These are phyloP conservation scores for Monosporascus sp. DNA, from an alignment of 2,329 filamentous ascomycete genomes.

Conservation along the genomic window DNA sequence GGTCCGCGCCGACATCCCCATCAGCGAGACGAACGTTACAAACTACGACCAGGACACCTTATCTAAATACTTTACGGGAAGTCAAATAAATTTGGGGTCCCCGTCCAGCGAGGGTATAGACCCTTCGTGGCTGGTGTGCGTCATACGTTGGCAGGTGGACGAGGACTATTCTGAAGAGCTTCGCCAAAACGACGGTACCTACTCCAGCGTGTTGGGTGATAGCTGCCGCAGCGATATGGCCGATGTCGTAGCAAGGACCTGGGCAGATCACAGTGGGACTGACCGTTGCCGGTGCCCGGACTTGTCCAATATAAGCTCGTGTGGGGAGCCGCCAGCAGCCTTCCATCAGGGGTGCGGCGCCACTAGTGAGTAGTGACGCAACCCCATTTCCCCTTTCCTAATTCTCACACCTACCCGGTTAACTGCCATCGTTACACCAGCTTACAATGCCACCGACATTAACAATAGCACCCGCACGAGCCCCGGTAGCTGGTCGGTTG, in stretches of 20 bases:
- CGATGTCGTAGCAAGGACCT: background rate
- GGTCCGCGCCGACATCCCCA: slow-evolving; percentile 2
- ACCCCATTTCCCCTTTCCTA: background rate
- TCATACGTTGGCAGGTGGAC: slow-evolving; percentile 1
- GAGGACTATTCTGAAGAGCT: background rate
- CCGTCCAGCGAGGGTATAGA: background rate
- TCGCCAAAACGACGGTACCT: slow-evolving; percentile 2
- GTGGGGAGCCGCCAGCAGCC: background rate
- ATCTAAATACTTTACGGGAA: slow-evolving; percentile 1
- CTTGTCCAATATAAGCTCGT: background rate
- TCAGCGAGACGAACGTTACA: background rate
- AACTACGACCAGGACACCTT: background rate
- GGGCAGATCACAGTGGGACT: background rate
- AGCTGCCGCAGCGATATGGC: background rate
- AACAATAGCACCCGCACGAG: background rate
- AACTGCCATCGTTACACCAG: background rate
- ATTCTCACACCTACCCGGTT: background rate
- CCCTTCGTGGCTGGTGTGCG: background rate
- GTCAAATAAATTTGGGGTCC: background rate
- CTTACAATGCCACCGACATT: background rate
- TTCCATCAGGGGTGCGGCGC: background rate
- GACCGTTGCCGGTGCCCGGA: background rate
- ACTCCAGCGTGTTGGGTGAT: background rate
- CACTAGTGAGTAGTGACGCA: background rate
- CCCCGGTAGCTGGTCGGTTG: background rate